Evolutionary conservation across 306 rosid genomes (phyloP).

Genomic region (Pyrus bretschneideri): DNA sequence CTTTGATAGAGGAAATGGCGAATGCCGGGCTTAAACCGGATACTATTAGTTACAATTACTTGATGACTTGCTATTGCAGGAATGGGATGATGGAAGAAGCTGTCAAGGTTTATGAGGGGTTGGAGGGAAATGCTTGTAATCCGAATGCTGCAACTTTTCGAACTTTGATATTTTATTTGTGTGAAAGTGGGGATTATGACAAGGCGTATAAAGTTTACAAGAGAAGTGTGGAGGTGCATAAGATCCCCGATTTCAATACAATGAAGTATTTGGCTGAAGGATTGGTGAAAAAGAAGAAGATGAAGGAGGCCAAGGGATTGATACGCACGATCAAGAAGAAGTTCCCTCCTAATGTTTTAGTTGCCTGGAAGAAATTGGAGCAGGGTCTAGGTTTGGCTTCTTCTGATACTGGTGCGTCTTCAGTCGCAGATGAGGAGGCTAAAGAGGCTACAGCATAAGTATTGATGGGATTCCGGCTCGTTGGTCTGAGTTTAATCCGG

Average conservation of each 20-base stretch:
- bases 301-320: conserved; percentile 48
- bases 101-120: conserved; percentile 37
- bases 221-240: conserved; percentile 50
- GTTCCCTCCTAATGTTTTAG: conserved; percentile 49
- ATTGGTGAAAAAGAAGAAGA: conserved; percentile 39
- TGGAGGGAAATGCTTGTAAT: conserved; percentile 35
- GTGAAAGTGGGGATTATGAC: conserved; percentile 40
- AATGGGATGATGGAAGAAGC: conserved; percentile 55
- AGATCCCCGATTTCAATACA: conserved; percentile 53
- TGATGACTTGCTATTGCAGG: conserved; percentile 48
- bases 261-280: conserved; percentile 50
- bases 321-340: conserved; percentile 47
- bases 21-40: conserved; percentile 51
- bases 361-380: conserved; percentile 53
- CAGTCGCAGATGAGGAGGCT: conserved; percentile 18
- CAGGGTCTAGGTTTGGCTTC: conserved; percentile 39
- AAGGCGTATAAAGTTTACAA: conserved; percentile 45
- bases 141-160: conserved; percentile 58
- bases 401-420: conserved; percentile 14
- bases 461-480: not conserved
- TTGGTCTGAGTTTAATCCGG: not conserved
- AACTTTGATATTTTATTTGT: conserved; percentile 36
- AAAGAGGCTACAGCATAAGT: conserved; percentile 10
- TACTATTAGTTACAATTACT: conserved; percentile 44
- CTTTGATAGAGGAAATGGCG: conserved; percentile 48